Evolutionary conservation across 352 stramenopile species (phyloP).

Genomic region (Pelagophyceae sp.): DNA sequence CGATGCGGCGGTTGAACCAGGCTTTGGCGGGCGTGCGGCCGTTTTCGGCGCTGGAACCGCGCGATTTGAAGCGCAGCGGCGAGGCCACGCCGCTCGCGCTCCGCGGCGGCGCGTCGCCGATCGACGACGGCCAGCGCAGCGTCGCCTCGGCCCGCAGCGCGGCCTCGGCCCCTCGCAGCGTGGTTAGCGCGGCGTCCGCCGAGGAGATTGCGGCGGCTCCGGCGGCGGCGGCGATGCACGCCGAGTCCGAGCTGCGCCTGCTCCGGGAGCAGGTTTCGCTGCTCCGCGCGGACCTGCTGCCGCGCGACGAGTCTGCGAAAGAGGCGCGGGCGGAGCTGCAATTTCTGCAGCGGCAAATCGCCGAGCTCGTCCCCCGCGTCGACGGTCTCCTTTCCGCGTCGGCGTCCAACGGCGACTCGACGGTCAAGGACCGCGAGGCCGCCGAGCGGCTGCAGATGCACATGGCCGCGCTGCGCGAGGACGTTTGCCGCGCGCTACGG

Average conservation of each 20-base stretch:
- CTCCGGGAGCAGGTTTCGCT: background rate
- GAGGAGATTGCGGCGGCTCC: background rate
- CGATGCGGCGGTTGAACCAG: conserved; percentile 13
- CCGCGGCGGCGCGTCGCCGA: too few relatives aligned
- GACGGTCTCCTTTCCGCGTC: too few relatives aligned
- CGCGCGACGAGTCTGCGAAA: background rate
- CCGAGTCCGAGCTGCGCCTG: background rate
- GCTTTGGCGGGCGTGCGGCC: conserved; percentile 1
- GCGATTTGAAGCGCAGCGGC: background rate
- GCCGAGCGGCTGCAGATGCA: background rate
- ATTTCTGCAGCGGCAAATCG: background rate
- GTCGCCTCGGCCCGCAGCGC: background rate
- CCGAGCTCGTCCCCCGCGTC: background rate
- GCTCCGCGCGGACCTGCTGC: background rate
- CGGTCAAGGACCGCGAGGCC: background rate
- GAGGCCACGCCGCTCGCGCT: too few relatives aligned
- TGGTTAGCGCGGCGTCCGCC: background rate
- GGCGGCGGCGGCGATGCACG: background rate
- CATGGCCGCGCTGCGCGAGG: background rate
- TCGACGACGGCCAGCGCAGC: too few relatives aligned
- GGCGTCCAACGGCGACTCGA: background rate
- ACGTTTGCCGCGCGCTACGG: background rate
- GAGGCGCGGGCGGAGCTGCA: background rate
- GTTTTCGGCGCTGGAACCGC: background rate
- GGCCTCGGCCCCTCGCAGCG: too few relatives aligned